Base-by-base conservation (phyloP, 352 stramenopile species). In the Phytophthora chlamydospora region DNA sequence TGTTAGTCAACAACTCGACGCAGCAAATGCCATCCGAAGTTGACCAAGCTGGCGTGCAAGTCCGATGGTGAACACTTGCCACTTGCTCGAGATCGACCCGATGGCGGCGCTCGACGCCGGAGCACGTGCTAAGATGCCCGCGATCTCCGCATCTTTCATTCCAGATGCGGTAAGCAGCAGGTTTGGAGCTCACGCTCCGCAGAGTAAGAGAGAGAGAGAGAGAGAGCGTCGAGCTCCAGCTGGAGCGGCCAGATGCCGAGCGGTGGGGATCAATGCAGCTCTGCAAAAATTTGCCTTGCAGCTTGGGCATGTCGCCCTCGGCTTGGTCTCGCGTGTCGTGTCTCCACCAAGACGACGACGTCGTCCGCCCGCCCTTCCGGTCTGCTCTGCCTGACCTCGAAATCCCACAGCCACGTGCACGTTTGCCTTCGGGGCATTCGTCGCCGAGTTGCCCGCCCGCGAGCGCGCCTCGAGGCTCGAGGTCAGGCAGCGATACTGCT, bases 41-140 rank as follows among this genome's bases (percentile, higher is more conserved):
- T 71, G 56, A 71, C 49, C 41, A 66, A 62, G 62, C 56, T 71
- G 49, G 53, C 66, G 56, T 67, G 56, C 48, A 53, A 39, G 14
- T 16, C 13, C 19, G 58, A 68, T 71, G 49, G 57, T 24, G 32
- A 57, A 46, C 46, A 52, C 43, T 51, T 62, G 57, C 27, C 21
- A 24, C 21, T 63, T 62, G 33, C 31, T 17, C n/a, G 9, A 35
- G n/a, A 39, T 58, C 33, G 38, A 44, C 55, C 17, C 24, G 14
- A 60, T 49, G 39, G 29, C 58, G 35, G 40, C 7, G 46, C 16
- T 24, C 49, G 34, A 48, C 31, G 35, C 21, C 14, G 14, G 41
- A 52, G 33, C 39, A 62, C 52, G 46, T 48, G 43, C 48, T 72
- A 36, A 34, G 55, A 69, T 31, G 34, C 2, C 21, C 31, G 21